Conservation (phyloP, 2,329 filamentous ascomycete genomes). For the Ascochyta clinopodiicola region DNA sequence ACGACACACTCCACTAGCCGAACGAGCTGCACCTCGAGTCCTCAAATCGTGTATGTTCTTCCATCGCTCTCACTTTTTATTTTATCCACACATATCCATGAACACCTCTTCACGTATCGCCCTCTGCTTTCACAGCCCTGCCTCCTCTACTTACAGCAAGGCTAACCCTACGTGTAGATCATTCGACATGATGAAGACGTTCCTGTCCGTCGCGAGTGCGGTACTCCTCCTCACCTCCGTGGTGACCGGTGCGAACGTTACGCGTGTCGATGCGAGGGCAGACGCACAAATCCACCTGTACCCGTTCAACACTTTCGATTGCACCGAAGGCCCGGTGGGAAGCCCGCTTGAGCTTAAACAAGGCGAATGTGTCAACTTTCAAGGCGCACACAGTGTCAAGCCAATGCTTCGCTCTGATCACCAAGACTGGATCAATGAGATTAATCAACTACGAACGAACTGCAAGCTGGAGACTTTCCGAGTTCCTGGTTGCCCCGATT, state of each 20-base stretch:
- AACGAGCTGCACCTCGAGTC: background rate
- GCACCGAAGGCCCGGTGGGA: constrained; percentile 21
- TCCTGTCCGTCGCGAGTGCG: constrained; percentile 17
- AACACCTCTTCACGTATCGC: background rate
- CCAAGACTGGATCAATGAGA: constrained; percentile 22
- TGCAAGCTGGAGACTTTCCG: constrained; percentile 26
- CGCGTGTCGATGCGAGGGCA: constrained; percentile 13
- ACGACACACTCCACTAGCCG: background rate
- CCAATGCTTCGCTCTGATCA: constrained; percentile 22
- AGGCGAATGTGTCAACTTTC: constrained; percentile 26
- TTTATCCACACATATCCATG: too few relatives aligned
- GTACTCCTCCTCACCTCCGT: constrained; percentile 23
- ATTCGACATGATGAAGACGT: constrained; percentile 19
- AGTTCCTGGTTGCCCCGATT: constrained; percentile 7
- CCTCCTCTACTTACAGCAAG: background rate
- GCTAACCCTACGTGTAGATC: background rate
- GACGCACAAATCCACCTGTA: constrained; percentile 17
- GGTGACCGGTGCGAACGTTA: constrained; percentile 24
- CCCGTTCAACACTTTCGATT: constrained; percentile 23
- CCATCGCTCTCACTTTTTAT: too few relatives aligned
- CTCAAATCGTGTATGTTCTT: background rate
- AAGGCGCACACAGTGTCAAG: constrained; percentile 21
- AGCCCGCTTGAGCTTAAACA: constrained; percentile 26
- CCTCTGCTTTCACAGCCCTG: background rate
- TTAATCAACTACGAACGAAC: constrained; percentile 16